Evolutionary conservation across 1,284 basidiomycete genomes (phyloP).

Genomic region (Sanghuangporus weigelae): DNA sequence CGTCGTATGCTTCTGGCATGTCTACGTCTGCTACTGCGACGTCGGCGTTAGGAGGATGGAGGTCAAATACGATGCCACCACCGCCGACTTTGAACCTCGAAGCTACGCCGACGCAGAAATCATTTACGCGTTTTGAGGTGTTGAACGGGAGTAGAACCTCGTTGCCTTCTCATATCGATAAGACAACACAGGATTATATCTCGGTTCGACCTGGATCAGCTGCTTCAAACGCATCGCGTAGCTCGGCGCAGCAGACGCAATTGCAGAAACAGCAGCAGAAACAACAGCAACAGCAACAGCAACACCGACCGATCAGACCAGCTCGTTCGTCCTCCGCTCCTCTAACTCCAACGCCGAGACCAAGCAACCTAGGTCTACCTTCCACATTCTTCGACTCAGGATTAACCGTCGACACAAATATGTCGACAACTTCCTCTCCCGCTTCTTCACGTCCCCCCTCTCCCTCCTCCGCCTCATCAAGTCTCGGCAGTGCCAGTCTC

Average conservation of each 20-base stretch:
- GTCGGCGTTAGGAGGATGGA: neutral
- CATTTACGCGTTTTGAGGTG: neutral
- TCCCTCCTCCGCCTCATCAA: slow-evolving; percentile 20
- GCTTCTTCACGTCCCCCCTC: slow-evolving; percentile 11
- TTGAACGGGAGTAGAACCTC: neutral
- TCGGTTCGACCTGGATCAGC: neutral
- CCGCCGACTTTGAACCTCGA: neutral
- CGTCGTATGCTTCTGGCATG: slow-evolving; percentile 7
- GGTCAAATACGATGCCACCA: neutral
- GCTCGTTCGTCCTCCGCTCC: slow-evolving; percentile 3
- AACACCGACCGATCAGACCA: neutral
- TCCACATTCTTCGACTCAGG: slow-evolving; percentile 9
- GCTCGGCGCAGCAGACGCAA: neutral
- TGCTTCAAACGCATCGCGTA: neutral
- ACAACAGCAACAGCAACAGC: neutral
- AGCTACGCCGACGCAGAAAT: neutral
- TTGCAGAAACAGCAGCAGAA: neutral
- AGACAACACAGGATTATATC: neutral
- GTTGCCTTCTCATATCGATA: neutral
- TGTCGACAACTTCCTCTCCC: slow-evolving; percentile 1
- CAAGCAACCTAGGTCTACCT: neutral
- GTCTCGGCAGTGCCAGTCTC: neutral
- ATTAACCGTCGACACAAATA: neutral
- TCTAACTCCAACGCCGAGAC: neutral
- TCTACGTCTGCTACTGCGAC: neutral